These are phyloP conservation scores for Parastagonospora nodorum DNA, from an alignment of 2,329 filamentous ascomycete genomes.

Conservation along the genomic window DNA sequence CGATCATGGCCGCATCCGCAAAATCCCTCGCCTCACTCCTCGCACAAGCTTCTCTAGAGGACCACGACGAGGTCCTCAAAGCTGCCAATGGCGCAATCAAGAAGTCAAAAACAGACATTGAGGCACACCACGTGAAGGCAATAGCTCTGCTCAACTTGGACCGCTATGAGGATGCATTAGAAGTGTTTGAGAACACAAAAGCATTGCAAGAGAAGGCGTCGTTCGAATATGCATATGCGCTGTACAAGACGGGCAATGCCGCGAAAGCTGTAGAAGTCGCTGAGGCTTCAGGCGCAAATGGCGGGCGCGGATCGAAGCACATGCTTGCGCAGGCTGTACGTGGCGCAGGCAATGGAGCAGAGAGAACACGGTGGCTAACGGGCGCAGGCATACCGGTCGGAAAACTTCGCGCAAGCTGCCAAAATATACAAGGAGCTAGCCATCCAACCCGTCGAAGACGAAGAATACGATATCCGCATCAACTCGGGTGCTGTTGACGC, in stretches of 20 bases:
- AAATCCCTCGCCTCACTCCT: constrained; percentile 61
- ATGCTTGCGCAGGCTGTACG: constrained; percentile 66
- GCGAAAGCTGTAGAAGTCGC: constrained; percentile 65
- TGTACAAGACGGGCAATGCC: constrained; percentile 78
- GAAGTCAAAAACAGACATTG: constrained; percentile 62
- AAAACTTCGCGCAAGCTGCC: constrained; percentile 71
- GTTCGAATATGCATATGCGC: constrained; percentile 78
- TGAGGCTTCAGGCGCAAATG: constrained; percentile 35
- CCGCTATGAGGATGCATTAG: constrained; percentile 77
- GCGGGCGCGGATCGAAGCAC: constrained; percentile 60
- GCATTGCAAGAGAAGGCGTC: constrained; percentile 64
- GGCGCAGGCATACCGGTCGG: constrained; percentile 69
- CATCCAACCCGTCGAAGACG: constrained; percentile 57
- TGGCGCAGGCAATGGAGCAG: not conserved
- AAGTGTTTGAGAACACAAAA: constrained; percentile 67
- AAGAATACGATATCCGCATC: constrained; percentile 76
- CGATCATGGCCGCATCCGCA: constrained; percentile 47
- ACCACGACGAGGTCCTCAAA: constrained; percentile 76
- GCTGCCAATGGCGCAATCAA: constrained; percentile 63
- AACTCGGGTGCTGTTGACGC: constrained; percentile 75
- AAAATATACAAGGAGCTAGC: constrained; percentile 67
- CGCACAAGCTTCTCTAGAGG: constrained; percentile 63
- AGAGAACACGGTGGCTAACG: constrained; percentile 15
- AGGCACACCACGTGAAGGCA: constrained; percentile 71
- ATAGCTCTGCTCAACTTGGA: constrained; percentile 82